A percentile compares a stretch with the other conserved stretches of the same genome.
Conservation (phyloP, 2,329 filamentous ascomycete species). For the Colletotrichum neosansevieriae region DNA sequence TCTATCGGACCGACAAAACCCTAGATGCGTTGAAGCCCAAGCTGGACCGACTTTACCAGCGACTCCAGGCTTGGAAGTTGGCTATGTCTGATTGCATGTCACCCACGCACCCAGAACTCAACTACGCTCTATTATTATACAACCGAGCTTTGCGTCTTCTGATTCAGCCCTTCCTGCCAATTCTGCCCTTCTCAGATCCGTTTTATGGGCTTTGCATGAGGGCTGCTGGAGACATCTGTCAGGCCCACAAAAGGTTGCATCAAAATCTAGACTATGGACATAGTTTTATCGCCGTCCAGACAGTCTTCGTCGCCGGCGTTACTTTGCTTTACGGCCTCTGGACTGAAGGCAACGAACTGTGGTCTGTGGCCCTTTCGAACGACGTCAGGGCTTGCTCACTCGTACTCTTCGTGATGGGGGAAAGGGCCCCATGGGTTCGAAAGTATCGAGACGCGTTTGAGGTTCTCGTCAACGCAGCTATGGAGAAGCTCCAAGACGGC, state of each 20-base stretch:
- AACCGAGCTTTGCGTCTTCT: conserved; percentile 62
- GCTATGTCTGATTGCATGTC: conserved; percentile 67
- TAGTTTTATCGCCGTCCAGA: conserved; percentile 57
- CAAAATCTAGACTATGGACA: conserved; percentile 55
- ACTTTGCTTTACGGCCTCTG: conserved; percentile 54
- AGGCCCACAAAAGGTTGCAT: conserved; percentile 56
- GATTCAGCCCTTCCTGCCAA: conserved; percentile 62
- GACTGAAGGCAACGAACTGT: conserved; percentile 58
- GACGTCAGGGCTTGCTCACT: conserved; percentile 62
- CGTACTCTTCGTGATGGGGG: conserved; percentile 62
- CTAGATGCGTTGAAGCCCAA: conserved; percentile 58
- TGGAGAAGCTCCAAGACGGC: conserved; percentile 34
- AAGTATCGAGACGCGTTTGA: conserved; percentile 62
- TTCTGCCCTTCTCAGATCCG: conserved; percentile 58
- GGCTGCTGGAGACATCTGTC: conserved; percentile 56
- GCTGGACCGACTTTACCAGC: conserved; percentile 57
- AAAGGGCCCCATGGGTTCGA: conserved; percentile 60
- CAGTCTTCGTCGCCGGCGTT: conserved; percentile 56
- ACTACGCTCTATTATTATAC: conserved; percentile 63
- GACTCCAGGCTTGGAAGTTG: conserved; percentile 64
- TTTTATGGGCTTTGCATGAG: conserved; percentile 58
- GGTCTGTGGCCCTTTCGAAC: conserved; percentile 61
- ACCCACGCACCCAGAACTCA: conserved; percentile 59
- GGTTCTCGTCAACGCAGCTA: conserved; percentile 55
- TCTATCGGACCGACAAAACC: conserved; percentile 62